Conservation (phyloP, 2,329 filamentous ascomycete species). For the Xylaria sp. region DNA sequence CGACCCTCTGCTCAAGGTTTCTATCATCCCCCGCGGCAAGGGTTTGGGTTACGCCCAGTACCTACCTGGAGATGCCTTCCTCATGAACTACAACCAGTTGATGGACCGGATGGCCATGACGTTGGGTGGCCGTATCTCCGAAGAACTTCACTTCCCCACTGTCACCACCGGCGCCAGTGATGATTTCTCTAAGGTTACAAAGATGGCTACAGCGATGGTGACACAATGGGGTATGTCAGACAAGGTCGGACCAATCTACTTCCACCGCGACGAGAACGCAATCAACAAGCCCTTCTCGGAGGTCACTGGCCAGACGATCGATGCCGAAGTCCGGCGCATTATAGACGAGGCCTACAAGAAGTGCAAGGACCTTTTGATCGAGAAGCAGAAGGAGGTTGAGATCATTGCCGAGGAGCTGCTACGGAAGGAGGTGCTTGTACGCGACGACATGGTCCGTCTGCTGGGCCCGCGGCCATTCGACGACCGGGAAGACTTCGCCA, state of each 20-base stretch:
- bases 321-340: slow-evolving; percentile 84
- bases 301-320: slow-evolving; percentile 86
- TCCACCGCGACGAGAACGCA: slow-evolving; percentile 74
- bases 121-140: slow-evolving; percentile 86
- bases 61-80: slow-evolving; percentile 87
- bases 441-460: slow-evolving; percentile 88
- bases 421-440: slow-evolving; percentile 80
- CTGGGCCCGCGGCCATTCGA: slow-evolving; percentile 79
- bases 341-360: slow-evolving; percentile 89
- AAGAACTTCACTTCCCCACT: slow-evolving; percentile 94
- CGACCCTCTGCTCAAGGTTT: slow-evolving; percentile 96
- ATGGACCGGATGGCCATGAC: slow-evolving; percentile 99
- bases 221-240: slow-evolving; percentile 99
- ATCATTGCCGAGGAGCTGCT: slow-evolving; percentile 90
- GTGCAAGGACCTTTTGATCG: slow-evolving; percentile 74
- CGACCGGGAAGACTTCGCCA: slow-evolving; percentile 82
- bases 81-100: slow-evolving; percentile 91
- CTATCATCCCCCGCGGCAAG: slow-evolving; percentile 93
- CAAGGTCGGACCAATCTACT: slow-evolving; percentile 89
- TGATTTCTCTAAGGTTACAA: slow-evolving; percentile 97
- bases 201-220: slow-evolving; percentile 95
- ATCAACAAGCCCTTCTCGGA: slow-evolving; percentile 95
- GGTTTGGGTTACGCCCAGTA: slow-evolving; percentile 96
- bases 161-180: slow-evolving; percentile 93
- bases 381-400: slow-evolving; percentile 84